A percentile compares a stretch with the other conserved stretches of the same genome.
These are phyloP conservation scores for Bruguiera hainesii DNA, from an alignment of 441 rosid genomes.

Conservation along the genomic window DNA sequence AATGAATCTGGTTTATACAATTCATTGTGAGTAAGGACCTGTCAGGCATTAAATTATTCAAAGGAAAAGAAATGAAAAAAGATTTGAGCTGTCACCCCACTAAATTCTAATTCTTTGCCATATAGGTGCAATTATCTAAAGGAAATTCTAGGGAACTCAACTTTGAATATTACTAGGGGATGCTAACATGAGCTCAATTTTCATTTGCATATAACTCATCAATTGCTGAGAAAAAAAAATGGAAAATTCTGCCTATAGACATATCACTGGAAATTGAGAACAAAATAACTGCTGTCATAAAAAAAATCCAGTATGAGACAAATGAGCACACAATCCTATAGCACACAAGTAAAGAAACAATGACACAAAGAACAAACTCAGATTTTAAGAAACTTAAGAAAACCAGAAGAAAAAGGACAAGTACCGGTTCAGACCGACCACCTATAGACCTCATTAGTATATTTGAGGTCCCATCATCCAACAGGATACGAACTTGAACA, in stretches of 20 bases:
- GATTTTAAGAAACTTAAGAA: slow-evolving; percentile 6
- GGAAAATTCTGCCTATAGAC: neutral
- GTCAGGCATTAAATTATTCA: no score
- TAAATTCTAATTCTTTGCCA: no score
- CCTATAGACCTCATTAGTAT: slow-evolving; percentile 91
- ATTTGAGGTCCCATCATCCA: slow-evolving; percentile 99
- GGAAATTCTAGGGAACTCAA: no score
- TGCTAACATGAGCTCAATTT: neutral
- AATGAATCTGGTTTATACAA: no score
- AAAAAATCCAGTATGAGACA: neutral
- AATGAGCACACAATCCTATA: neutral
- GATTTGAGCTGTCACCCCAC: no score
- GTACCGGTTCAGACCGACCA: slow-evolving; percentile 92
- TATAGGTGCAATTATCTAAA: no score
- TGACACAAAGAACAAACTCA: slow-evolving; percentile 4
- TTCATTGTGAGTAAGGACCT: no score
- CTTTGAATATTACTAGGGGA: no score
- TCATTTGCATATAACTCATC: neutral
- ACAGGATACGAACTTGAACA: slow-evolving; percentile 97
- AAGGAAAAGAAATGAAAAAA: no score
- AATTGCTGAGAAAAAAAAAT: neutral
- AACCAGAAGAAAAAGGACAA: slow-evolving; percentile 12
- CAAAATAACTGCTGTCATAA: neutral
- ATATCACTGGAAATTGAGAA: neutral
- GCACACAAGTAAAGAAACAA: neutral